Evolutionary conservation across 306 rosid genomes (phyloP).

Genomic region (Styphnolobium japonicum): DNA sequence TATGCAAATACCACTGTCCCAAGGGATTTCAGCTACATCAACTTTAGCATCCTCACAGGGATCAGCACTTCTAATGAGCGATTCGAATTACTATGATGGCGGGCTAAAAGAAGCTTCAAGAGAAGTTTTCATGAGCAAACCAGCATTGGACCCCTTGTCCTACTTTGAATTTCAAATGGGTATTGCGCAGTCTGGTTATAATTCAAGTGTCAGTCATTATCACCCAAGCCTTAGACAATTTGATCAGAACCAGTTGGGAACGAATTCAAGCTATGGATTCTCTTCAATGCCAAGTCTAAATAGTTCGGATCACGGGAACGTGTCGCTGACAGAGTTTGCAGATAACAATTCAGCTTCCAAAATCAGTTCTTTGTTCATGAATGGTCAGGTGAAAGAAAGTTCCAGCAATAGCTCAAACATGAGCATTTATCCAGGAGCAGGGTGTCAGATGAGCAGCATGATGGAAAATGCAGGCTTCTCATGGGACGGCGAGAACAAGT

Average conservation of each 20-base stretch:
- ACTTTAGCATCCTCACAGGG: constrained; percentile 39
- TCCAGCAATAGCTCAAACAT: constrained; percentile 70
- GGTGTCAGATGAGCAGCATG: constrained; percentile 40
- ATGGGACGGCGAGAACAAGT: constrained; percentile 51
- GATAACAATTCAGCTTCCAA: constrained; percentile 54
- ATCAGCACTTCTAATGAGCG: constrained; percentile 47
- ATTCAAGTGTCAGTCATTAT: constrained; percentile 24
- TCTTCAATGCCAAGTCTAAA: constrained; percentile 67
- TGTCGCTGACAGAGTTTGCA: constrained; percentile 54
- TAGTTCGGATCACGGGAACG: constrained; percentile 49
- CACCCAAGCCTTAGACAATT: neutral
- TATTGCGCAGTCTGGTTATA: constrained; percentile 21
- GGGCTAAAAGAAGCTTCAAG: constrained; percentile 39
- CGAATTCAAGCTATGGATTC: constrained; percentile 42
- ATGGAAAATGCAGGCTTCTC: constrained; percentile 47
- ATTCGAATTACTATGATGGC: constrained; percentile 39
- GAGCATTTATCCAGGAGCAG: constrained; percentile 39
- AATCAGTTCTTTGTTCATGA: constrained; percentile 47
- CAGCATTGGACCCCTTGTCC: constrained; percentile 50
- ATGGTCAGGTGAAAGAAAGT: constrained; percentile 45
- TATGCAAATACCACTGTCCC: constrained; percentile 29
- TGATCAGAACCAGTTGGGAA: constrained; percentile 31
- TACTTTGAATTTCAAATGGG: constrained; percentile 56
- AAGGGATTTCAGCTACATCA: constrained; percentile 23
- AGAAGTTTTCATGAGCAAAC: constrained; percentile 29